Conservation (phyloP, 345 rosid species). For the Mangifera indica region DNA sequence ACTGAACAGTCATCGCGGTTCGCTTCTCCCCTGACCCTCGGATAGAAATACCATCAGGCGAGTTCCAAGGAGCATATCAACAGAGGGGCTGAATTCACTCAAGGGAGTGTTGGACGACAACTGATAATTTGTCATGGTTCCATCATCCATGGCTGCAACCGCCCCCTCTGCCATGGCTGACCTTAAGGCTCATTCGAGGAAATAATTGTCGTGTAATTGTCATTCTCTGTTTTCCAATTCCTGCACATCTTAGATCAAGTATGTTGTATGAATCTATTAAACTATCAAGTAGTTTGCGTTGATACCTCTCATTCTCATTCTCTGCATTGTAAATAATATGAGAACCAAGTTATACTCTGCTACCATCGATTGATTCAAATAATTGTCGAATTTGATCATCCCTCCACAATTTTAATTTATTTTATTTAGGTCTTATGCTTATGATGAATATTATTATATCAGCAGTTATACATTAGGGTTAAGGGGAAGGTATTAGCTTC, state of each 20-base stretch:
- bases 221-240: slow-evolving; percentile 30
- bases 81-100: slow-evolving; percentile 80
- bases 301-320: neutral
- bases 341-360: slow-evolving; percentile 5
- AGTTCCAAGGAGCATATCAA: slow-evolving; percentile 79
- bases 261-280: slow-evolving; percentile 31
- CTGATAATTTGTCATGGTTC: slow-evolving; percentile 42
- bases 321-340: slow-evolving; percentile 31
- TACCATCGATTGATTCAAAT: slow-evolving; percentile 9
- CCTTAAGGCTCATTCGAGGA: slow-evolving; percentile 18
- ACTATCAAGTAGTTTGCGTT: slow-evolving; percentile 1
- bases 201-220: slow-evolving; percentile 10
- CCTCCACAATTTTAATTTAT: slow-evolving; percentile 17
- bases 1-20: slow-evolving; percentile 71
- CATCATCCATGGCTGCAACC: no score
- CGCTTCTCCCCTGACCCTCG: slow-evolving; percentile 83
- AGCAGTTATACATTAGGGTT: no score
- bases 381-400: neutral
- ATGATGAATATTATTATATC: no score
- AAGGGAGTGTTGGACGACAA: slow-evolving; percentile 74
- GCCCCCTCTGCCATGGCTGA: slow-evolving; percentile 15
- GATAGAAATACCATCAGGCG: slow-evolving; percentile 67
- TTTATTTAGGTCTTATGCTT: no score
- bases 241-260: slow-evolving; percentile 30
- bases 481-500: neutral